Base-by-base conservation (phyloP, 495 filamentous ascomycete species). In the Penicillium mononematosum region DNA sequence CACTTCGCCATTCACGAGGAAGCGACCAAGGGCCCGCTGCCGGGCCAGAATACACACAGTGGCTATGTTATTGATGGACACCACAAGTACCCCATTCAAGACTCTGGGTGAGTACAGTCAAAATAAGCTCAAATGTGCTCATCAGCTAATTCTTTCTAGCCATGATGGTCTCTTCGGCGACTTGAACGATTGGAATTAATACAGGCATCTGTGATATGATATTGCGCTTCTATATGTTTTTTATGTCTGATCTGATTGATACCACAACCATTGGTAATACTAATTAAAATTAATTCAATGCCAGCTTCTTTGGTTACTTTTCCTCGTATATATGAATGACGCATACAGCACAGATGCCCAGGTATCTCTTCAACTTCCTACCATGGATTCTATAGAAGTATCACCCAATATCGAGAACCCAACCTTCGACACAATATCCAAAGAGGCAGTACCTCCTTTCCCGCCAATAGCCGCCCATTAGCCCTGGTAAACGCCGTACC, bases 51-150 rank as follows among this genome's bases (percentile, higher is more conserved):
- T 9, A 36, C 22, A 25, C 22, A 44, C 12, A 16, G 44, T 10
- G 55, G 29, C 8, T 55, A 55, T 48, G 22, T 48, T 34, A 24
- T 19, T 27, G 9, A 32, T 17, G 20, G 14, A 2, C 4, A 17
- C 4, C 25, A 54, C 3, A 34, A 11, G 11, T 34, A 12, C 4
- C 11, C 31, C 31, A 34, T 34, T 10, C 10, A 34, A 34, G 31
- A 34, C 3, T 4, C 31, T 34, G 34, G 29, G 53, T 56, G 48
- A 56, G 53, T 27, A 27, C n/a, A 32, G 0, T 11, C 5, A 3
- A 45, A 52, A 27, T 10, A 31, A 12, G 22, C 49, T 43, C 36
- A 52, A 42, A 52, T 42, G 20, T 52, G 49, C 34, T 10, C 46
- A 49, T 43, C 38, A 20, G 24, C 49, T 52, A 38, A 56, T 34